These are phyloP conservation scores for Lachancea dasiensis DNA, from an alignment of 805 yeast species.

Conservation along the genomic window DNA sequence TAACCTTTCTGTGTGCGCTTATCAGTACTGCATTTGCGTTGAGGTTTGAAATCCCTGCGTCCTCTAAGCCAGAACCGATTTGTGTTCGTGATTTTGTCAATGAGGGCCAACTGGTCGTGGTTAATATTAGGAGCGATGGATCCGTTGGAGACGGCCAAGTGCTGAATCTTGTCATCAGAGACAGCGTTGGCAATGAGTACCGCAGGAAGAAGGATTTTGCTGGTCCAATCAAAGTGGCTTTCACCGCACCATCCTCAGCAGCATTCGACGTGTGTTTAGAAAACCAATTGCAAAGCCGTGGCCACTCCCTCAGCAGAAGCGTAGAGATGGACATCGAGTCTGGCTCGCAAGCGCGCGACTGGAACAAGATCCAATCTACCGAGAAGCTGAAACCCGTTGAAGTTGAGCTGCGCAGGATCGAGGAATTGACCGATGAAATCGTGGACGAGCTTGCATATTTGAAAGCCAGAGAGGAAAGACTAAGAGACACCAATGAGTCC, in stretches of 20 bases:
- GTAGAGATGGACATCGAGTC: conserved; percentile 88
- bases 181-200: conserved; percentile 79
- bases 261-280: conserved; percentile 91
- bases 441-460: conserved; percentile 74
- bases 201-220: conserved; percentile 71
- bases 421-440: conserved; percentile 81
- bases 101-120: conserved; percentile 82
- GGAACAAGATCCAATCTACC: conserved; percentile 89
- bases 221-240: conserved; percentile 68
- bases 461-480: conserved; percentile 79
- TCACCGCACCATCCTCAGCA: conserved; percentile 75
- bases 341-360: conserved; percentile 96
- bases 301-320: conserved; percentile 51
- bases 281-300: conserved; percentile 43
- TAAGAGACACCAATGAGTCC: conserved; percentile 95
- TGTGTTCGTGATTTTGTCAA: conserved; percentile 91
- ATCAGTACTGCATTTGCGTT: conserved; percentile 29
- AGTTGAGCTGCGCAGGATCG: conserved; percentile 79
- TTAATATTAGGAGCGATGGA: conserved; percentile 72
- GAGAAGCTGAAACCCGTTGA: conserved; percentile 93
- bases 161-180: conserved; percentile 61
- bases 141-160: conserved; percentile 80
- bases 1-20: conserved; percentile 7
- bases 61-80: conserved; percentile 46
- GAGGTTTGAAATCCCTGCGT: conserved; percentile 50